phyloP scores from a whole-genome alignment of 768 basidiomycete species.

The Rhodosporidiobolus odoratus region DNA sequence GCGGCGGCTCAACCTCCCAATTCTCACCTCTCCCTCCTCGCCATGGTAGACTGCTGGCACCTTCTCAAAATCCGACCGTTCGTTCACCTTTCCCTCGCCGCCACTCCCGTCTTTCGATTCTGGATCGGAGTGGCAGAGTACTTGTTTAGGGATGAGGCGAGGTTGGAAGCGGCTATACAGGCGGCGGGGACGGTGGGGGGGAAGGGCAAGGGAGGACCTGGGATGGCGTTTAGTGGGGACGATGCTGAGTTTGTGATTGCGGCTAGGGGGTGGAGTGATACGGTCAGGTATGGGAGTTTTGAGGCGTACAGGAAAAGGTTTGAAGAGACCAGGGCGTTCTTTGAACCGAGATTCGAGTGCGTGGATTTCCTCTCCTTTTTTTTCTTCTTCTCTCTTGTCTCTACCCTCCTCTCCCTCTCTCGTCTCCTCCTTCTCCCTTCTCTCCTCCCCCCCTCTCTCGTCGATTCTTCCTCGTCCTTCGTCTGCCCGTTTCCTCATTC shows the following conservation, averaged over 20 bases:
- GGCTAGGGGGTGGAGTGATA: constrained; percentile 92
- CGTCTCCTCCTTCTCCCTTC: neutral
- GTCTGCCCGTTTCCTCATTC: too few relatives aligned
- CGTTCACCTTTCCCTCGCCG: constrained; percentile 83
- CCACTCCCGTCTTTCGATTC: constrained; percentile 90
- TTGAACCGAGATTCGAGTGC: constrained; percentile 70
- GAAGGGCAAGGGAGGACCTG: constrained; percentile 59
- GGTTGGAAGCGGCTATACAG: constrained; percentile 65
- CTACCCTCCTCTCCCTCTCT: neutral
- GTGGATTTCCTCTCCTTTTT: neutral
- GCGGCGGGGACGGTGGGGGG: constrained; percentile 73
- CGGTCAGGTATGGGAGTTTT: constrained; percentile 85
- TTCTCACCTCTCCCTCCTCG: constrained; percentile 86
- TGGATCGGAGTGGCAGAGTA: constrained; percentile 97
- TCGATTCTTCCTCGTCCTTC: neutral
- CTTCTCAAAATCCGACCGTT: constrained; percentile 79
- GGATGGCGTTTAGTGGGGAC: constrained; percentile 51
- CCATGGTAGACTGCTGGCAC: constrained; percentile 99
- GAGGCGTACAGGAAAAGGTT: constrained; percentile 79
- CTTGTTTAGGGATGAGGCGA: constrained; percentile 65
- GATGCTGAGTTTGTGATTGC: constrained; percentile 93
- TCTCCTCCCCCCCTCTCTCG: neutral
- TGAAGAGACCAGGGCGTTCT: constrained; percentile 70
- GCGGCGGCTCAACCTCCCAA: constrained; percentile 55
- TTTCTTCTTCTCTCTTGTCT: neutral